phyloP scores from a whole-genome alignment of 805 yeast species.

The Kregervanrija delftensis region DNA sequence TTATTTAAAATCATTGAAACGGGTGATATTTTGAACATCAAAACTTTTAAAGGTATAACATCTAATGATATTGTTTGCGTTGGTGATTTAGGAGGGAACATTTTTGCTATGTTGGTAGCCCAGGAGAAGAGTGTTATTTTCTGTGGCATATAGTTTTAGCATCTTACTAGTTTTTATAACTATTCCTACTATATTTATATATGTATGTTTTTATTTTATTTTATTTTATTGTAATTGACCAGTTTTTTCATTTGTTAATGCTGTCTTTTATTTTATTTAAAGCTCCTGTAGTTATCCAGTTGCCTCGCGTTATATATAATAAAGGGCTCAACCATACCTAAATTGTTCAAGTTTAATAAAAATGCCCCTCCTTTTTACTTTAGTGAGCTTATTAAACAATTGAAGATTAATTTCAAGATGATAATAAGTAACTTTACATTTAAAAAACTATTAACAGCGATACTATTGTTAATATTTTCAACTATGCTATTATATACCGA shows the following conservation, averaged over 20 bases:
- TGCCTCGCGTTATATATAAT: no score
- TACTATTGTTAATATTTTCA: constrained; percentile 18
- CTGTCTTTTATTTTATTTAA: no score
- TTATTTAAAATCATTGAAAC: constrained; percentile 15
- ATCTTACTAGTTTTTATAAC: no score
- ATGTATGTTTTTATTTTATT: no score
- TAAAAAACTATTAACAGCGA: constrained; percentile 13
- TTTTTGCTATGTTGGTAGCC: constrained; percentile 11
- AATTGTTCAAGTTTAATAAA: no score
- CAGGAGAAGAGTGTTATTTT: constrained; percentile 13
- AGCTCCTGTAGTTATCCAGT: no score
- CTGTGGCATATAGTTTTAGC: constrained; percentile 3
- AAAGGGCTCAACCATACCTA: no score
- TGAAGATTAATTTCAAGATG: constrained; percentile 4
- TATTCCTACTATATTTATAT: no score
- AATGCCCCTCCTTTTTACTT: no score
- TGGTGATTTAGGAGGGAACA: constrained; percentile 14
- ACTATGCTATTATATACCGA: constrained; percentile 21
- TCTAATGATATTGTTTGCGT: constrained; percentile 12
- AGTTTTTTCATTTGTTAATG: no score
- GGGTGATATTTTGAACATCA: constrained; percentile 16
- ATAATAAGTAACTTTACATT: constrained; percentile 16
- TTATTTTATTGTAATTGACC: no score
- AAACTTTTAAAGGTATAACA: constrained; percentile 5
- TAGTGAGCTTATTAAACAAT: no score